Base-by-base conservation (phyloP, 2,329 filamentous ascomycete genomes). In the Botrytis cinerea region DNA sequence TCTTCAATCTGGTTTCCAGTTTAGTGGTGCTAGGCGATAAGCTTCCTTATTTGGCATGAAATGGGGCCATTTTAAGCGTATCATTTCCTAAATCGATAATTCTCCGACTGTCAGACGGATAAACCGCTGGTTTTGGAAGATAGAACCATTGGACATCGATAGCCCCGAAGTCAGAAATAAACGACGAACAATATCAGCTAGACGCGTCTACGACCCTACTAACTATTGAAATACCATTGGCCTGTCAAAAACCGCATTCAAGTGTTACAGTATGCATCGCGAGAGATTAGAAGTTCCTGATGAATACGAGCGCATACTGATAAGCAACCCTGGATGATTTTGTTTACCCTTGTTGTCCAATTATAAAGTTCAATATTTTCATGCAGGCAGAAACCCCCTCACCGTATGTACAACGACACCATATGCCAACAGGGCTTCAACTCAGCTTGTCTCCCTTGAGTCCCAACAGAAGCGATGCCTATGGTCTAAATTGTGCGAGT, bases 351-450 rank as follows among this genome's bases (percentile, higher is more conserved):
- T 72, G 71, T 14, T 48, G 40, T 38, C 62, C 32, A 60, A 32
- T 18, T 72, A 45, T 43, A 20, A 51, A 32, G 43, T 68, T 72
- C 62, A 68, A 68, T 68, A 72, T 40, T 54, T 60, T 22, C 48
- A 45, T 57, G 48, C 66, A 72, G 51, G 28, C 45, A 28, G 28
- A 32, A 61, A 48, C 22, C 48, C 38, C 22, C 62, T 45, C 61
- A 38, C 40, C 25, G 1, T 32, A 48, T 68, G 38, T 48, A 43
- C 71, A 38, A 68, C 48, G 6, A 20, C n/a, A 22, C 18, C 25
- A 68, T 68, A 32, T 25, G 35, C 48, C 38, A 57, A n/a, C 25
- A 32, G n/a, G n/a, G 18, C 22, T 38, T 67, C 38, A 48, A 40
- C 32, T 54, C 32, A n/a, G 9, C 48, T 40, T 4, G 38, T 40